These are phyloP conservation scores for Entomortierella lignicola DNA, from an alignment of 192 early-diverging fungal species.

Conservation along the genomic window DNA sequence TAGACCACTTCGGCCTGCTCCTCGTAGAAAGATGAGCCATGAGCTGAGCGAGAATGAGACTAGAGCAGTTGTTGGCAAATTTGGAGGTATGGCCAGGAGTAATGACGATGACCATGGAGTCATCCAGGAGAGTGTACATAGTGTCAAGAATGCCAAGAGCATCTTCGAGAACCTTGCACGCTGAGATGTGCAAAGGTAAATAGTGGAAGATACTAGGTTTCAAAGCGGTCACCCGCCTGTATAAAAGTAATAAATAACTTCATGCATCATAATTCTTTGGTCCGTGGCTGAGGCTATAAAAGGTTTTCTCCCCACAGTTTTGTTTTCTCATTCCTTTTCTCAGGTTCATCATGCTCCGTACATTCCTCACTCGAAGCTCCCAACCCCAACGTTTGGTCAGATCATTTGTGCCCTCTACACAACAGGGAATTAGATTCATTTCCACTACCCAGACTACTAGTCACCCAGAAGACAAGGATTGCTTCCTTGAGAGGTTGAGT, in stretches of 20 bases:
- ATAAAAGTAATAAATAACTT: no score
- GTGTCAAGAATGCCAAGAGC: constrained; percentile 42
- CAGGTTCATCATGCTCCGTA: constrained; percentile 34
- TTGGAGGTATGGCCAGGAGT: constrained; percentile 17
- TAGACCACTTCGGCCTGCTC: constrained; percentile 11
- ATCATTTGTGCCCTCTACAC: not conserved
- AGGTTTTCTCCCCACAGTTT: no score
- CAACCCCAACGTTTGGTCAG: constrained; percentile 34
- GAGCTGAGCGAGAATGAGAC: constrained; percentile 35
- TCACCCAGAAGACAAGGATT: constrained; percentile 51
- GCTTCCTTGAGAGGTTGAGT: constrained; percentile 55
- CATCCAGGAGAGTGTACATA: constrained; percentile 38
- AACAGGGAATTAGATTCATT: constrained; percentile 33
- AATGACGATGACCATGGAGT: constrained; percentile 19
- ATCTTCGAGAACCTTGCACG: constrained; percentile 39
- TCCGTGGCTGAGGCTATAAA: no score
- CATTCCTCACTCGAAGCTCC: constrained; percentile 48
- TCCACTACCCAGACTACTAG: constrained; percentile 22
- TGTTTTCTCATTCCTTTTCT: not conserved
- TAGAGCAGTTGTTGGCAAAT: not conserved
- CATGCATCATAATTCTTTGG: no score
- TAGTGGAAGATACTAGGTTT: no score
- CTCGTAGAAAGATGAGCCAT: constrained; percentile 46
- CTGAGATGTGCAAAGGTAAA: constrained; percentile 21
- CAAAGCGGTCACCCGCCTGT: no score